Evolutionary conservation across 2,329 filamentous ascomycete species (phyloP), one percentile per base, ranked within the genome.

Genomic region (Tolypocladium sp.): DNA sequence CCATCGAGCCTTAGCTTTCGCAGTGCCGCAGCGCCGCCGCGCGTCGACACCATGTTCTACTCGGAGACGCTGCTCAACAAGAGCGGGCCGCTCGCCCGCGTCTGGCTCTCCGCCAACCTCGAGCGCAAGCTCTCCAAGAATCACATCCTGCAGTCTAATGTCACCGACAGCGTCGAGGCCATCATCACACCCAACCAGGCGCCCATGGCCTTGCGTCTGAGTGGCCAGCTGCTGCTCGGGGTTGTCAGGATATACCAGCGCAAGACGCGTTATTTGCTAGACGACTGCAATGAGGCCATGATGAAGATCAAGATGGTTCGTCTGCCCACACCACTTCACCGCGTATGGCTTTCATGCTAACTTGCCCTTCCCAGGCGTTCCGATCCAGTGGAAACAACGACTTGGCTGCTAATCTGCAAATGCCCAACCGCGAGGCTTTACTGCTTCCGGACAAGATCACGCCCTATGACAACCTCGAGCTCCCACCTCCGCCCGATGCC

Each of bases 71-170:
- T 99, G 61, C 85, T 99, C 68, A 92, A 92, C 74, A 96, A 96
- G 87, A 96, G 91, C 68, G 94, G 94, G 80, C 93, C 94, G 70
- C 78, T 99, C 81, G 94, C 94, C 77, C 91, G 92, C 71, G 92
- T 97, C 78, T 99, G 94, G 94, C 85, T 97, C 62, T 96, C 94
- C 38, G 92, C 94, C 79, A 99, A 97, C 76, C 82, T 97, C 64
- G 94, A 97, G 83, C 92, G 93, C 81, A 99, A 97, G 79, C 86
- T 99, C 61, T 96, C 92, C 67, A 99, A 99, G 78, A 92, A 91
- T 63, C 92, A 97, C 70, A 94, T 97, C 66, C 75, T 99, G 64
- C 91, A 96, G 72, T 93, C 92, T 61, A 95, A 96, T 77, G 89
- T 99, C 67, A 89, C 93, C 68, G 91, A 92, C 77, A 96, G 92